Conservation (phyloP, 148 eudicot genomes). For the Persicaria tinctoria region DNA sequence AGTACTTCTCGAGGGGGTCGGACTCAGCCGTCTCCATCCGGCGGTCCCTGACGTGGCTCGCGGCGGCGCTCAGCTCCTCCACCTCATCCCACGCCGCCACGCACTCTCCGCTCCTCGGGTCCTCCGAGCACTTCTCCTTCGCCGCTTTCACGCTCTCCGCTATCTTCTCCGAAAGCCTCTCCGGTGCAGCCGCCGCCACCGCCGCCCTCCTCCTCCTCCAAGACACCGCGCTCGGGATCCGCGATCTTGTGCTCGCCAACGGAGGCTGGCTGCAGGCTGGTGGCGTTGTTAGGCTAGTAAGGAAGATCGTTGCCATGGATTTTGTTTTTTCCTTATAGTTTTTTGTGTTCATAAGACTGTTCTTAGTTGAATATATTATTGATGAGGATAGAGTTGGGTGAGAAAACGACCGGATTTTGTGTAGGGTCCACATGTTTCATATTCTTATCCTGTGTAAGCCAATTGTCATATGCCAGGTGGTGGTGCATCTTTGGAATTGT, state of each 20-base stretch:
- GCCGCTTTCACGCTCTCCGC: slow-evolving; percentile 72
- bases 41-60: slow-evolving; percentile 79
- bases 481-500: background rate
- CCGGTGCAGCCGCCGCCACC: slow-evolving; percentile 27
- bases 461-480: background rate
- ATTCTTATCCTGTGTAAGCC: background rate
- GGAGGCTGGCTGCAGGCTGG: background rate
- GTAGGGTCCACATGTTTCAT: background rate
- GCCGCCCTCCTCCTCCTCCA: slow-evolving; percentile 19
- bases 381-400: background rate
- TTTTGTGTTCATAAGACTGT: too few species aligned
- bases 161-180: slow-evolving; percentile 56
- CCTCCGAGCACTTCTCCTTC: slow-evolving; percentile 58
- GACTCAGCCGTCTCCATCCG: slow-evolving; percentile 30
- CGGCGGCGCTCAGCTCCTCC: slow-evolving; percentile 87
- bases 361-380: too few species aligned
- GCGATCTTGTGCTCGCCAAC: background rate
- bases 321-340: background rate
- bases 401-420: background rate
- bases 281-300: background rate
- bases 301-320: background rate
- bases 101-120: slow-evolving; percentile 75
- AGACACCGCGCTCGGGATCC: slow-evolving; percentile 24
- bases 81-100: slow-evolving; percentile 94
- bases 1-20: slow-evolving; percentile 59